Evolutionary conservation across 2,329 filamentous ascomycete genomes (phyloP).

Genomic region (Trichoderma sp.): DNA sequence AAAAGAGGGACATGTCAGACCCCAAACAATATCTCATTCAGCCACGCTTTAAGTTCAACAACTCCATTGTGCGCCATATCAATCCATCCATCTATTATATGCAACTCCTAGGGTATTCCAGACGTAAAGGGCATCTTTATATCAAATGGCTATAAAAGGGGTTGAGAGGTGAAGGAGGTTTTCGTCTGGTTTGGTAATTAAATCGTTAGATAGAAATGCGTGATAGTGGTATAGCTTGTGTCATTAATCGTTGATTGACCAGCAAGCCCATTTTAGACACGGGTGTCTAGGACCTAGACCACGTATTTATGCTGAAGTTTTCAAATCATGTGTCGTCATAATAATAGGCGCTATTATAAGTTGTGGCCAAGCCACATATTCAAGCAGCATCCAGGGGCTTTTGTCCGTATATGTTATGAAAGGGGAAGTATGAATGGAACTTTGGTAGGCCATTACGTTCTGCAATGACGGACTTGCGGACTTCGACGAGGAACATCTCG

Average conservation of each 20-base stretch:
- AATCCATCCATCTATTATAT: background rate
- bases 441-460: slow-evolving; percentile 34
- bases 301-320: background rate
- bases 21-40: background rate
- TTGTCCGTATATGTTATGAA: slow-evolving; percentile 38
- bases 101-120: background rate
- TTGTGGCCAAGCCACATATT: background rate
- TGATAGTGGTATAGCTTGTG: background rate
- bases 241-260: background rate
- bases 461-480: slow-evolving; percentile 39
- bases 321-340: background rate
- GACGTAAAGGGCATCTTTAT: background rate
- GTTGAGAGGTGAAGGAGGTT: background rate
- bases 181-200: background rate
- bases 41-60: background rate
- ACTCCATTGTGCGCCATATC: background rate
- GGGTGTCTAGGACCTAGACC: too few relatives aligned
- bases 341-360: background rate
- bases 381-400: slow-evolving; percentile 33
- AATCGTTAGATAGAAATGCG: background rate
- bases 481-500: slow-evolving; percentile 44
- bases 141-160: background rate
- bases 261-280: background rate
- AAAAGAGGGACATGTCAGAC: background rate
- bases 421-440: slow-evolving; percentile 42